phyloP scores from a whole-genome alignment of 768 basidiomycete species.

The Termitomyces sp. region DNA sequence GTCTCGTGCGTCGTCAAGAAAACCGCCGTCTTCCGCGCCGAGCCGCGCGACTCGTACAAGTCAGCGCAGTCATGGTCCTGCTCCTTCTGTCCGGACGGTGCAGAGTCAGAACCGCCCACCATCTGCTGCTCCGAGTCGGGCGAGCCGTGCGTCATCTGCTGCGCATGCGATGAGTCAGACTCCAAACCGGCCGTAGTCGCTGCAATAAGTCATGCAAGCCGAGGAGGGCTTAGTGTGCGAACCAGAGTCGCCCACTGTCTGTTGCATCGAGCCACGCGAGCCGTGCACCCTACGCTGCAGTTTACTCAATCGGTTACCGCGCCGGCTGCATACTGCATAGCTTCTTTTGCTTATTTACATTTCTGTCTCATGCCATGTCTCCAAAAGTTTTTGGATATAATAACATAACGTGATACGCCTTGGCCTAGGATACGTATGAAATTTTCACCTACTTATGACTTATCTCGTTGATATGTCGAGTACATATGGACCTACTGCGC shows the following conservation, averaged over 20 bases:
- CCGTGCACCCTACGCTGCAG: neutral
- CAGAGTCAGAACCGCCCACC: neutral
- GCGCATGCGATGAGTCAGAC: neutral
- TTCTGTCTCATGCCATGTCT: neutral
- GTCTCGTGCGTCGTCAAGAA: neutral
- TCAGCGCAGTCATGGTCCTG: neutral
- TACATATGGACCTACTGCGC: neutral
- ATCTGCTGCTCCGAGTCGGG: neutral
- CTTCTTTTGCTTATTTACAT: neutral
- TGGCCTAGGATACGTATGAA: too few relatives aligned
- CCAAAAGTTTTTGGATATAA: neutral
- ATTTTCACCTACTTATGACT: neutral
- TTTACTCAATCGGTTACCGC: neutral
- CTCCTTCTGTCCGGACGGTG: neutral
- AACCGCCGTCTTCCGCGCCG: neutral
- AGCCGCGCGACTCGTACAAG: neutral
- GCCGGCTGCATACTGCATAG: neutral
- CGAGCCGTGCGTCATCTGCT: constrained; percentile 1
- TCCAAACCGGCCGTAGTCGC: neutral
- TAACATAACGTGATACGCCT: neutral
- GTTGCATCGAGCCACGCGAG: neutral
- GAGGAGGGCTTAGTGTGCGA: neutral
- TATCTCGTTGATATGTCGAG: neutral
- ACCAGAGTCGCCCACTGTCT: neutral
- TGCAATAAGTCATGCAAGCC: neutral